Conservation (phyloP, 2,329 filamentous ascomycete species). For the Cladosporium sp. region DNA sequence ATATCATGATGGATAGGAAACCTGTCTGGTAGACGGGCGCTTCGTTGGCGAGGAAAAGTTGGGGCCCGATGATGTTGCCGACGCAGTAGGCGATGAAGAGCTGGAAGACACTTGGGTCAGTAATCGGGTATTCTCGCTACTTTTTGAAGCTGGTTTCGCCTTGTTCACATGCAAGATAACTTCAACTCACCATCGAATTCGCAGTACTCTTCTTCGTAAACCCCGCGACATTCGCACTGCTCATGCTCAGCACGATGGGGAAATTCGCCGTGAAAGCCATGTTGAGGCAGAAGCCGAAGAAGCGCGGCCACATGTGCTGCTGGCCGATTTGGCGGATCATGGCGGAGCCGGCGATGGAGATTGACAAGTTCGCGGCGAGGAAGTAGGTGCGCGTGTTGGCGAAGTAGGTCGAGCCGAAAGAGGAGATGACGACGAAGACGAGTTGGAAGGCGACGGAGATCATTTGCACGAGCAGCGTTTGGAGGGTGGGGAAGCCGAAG, state of each 20-base stretch:
- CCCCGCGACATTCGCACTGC: background rate
- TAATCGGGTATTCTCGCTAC: no score
- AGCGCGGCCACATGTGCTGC: background rate
- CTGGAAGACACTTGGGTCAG: background rate
- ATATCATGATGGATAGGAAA: background rate
- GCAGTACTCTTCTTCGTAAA: constrained; percentile 1
- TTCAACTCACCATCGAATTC: background rate
- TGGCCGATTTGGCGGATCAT: constrained; percentile 7
- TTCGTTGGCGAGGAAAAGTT: background rate
- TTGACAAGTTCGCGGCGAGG: background rate
- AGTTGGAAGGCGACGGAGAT: background rate
- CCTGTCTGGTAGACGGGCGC: background rate
- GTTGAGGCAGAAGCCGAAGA: background rate
- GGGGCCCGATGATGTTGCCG: background rate
- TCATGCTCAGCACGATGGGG: background rate
- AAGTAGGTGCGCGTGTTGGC: background rate
- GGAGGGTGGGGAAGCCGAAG: background rate
- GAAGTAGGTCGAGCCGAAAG: background rate
- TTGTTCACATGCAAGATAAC: no score
- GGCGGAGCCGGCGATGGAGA: background rate
- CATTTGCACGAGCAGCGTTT: background rate
- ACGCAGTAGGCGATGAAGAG: constrained; percentile 1
- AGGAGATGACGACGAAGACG: background rate
- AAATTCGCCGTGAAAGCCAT: background rate
- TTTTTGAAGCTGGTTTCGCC: no score